Conservation (phyloP, 768 basidiomycete genomes). For the Termitomyces sp. region DNA sequence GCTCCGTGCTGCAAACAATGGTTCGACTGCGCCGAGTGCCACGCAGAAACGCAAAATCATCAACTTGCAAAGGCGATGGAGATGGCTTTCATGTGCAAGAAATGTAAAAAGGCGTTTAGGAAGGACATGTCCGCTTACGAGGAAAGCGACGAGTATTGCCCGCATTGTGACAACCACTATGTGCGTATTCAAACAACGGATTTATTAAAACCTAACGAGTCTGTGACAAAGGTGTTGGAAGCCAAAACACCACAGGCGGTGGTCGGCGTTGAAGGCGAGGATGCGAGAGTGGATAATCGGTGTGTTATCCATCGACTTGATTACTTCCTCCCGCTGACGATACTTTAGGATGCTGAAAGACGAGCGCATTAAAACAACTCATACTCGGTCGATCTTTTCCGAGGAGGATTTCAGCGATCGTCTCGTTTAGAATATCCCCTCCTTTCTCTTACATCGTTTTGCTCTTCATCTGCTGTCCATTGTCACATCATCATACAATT, state of each 20-base stretch:
- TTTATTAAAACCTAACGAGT: background rate
- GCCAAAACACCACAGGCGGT: conserved; percentile 88
- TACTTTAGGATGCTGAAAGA: conserved; percentile 78
- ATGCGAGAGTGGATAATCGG: conserved; percentile 84
- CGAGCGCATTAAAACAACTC: conserved; percentile 60
- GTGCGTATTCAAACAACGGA: conserved; percentile 39
- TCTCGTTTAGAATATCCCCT: conserved; percentile 6
- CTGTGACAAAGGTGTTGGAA: conserved; percentile 65
- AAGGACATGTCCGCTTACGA: conserved; percentile 93
- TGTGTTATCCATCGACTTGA: conserved; percentile 27
- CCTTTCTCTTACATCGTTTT: background rate
- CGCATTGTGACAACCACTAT: conserved; percentile 97
- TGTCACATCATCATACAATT: background rate
- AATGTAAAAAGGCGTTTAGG: conserved; percentile 84
- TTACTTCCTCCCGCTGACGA: background rate
- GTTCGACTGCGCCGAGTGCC: conserved; percentile 97
- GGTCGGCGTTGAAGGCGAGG: conserved; percentile 86
- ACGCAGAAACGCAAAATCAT: conserved; percentile 80
- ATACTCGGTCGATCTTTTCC: conserved; percentile 32
- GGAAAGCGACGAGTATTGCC: conserved; percentile 97
- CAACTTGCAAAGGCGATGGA: conserved; percentile 68
- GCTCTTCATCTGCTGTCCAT: conserved; percentile 1
- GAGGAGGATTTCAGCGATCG: conserved; percentile 15
- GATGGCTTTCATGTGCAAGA: conserved; percentile 44
- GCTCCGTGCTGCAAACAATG: conserved; percentile 97